Evolutionary conservation across 345 rosid genomes (phyloP).

Genomic region (Nephelium lappaceum): DNA sequence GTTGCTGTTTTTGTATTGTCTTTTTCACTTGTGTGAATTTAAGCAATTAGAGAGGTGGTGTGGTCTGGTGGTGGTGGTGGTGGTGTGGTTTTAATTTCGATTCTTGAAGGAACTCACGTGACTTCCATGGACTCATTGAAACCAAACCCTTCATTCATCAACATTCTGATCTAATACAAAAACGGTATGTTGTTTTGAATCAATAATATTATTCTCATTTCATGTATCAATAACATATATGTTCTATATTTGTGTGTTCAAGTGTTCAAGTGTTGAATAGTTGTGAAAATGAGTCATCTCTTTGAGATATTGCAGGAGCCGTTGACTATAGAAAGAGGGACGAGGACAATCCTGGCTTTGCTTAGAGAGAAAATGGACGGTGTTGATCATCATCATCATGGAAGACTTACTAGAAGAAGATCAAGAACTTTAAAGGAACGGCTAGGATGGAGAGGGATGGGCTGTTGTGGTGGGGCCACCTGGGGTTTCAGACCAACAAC

Average conservation of each 20-base stretch:
- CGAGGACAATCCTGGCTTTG: slow-evolving; percentile 51
- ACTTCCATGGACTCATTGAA: slow-evolving; percentile 29
- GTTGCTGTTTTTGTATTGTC: slow-evolving; percentile 5
- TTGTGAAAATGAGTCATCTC: slow-evolving; percentile 51
- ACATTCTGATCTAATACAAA: neutral
- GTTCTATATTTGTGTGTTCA: neutral
- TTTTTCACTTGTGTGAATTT: neutral
- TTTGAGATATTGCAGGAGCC: slow-evolving; percentile 47
- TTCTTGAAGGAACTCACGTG: slow-evolving; percentile 47
- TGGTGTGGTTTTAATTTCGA: slow-evolving; percentile 5
- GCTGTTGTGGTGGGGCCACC: slow-evolving; percentile 79
- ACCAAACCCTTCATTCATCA: neutral
- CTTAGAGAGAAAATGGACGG: slow-evolving; percentile 63
- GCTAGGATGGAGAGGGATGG: slow-evolving; percentile 60
- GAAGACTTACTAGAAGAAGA: slow-evolving; percentile 32
- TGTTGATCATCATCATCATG: slow-evolving; percentile 17
- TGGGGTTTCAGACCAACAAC: slow-evolving; percentile 51
- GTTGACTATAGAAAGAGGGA: slow-evolving; percentile 26
- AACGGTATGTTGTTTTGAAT: neutral
- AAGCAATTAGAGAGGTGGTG: slow-evolving; percentile 1
- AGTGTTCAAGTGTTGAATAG: neutral
- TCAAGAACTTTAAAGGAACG: slow-evolving; percentile 62
- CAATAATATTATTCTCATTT: neutral
- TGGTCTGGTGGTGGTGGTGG: slow-evolving; percentile 21
- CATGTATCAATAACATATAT: neutral